Conservation (phyloP, 306 rosid species). For the Aeschynomene evenia region DNA sequence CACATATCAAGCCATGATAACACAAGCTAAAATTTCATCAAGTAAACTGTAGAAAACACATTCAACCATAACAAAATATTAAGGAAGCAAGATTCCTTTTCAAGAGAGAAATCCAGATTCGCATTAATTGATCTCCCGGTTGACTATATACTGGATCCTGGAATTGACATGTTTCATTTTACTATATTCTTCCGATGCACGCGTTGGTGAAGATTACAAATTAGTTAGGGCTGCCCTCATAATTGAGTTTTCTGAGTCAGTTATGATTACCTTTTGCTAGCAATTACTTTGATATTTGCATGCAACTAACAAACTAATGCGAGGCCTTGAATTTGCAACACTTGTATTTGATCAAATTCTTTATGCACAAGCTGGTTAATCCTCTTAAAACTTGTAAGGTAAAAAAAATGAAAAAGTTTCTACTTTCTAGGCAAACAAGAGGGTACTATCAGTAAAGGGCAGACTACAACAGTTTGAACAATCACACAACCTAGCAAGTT, state of each 20-base stretch:
- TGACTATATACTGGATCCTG: neutral
- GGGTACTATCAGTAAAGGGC: neutral
- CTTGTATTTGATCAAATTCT: neutral
- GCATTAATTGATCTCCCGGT: neutral
- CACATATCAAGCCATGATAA: conserved; percentile 36
- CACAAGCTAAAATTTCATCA: conserved; percentile 22
- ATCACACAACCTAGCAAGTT: neutral
- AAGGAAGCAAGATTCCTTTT: neutral
- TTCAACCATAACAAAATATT: neutral
- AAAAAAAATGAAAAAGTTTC: too few species aligned
- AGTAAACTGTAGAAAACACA: neutral
- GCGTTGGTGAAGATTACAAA: neutral
- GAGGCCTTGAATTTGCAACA: conserved; percentile 13
- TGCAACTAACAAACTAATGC: neutral
- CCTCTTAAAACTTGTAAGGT: too few species aligned
- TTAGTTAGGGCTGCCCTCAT: neutral
- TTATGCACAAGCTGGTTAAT: too few species aligned
- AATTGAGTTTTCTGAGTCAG: conserved; percentile 9
- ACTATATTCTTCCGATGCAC: conserved; percentile 1
- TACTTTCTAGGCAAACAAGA: neutral
- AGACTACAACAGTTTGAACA: neutral
- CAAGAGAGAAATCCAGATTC: conserved; percentile 9
- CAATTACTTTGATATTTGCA: neutral
- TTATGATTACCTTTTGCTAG: neutral
- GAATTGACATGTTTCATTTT: neutral